A percentile compares a stretch with the other conserved stretches of the same genome.
Conservation (phyloP, 208 protist species). For the Acanthamoeba castellanii region DNA sequence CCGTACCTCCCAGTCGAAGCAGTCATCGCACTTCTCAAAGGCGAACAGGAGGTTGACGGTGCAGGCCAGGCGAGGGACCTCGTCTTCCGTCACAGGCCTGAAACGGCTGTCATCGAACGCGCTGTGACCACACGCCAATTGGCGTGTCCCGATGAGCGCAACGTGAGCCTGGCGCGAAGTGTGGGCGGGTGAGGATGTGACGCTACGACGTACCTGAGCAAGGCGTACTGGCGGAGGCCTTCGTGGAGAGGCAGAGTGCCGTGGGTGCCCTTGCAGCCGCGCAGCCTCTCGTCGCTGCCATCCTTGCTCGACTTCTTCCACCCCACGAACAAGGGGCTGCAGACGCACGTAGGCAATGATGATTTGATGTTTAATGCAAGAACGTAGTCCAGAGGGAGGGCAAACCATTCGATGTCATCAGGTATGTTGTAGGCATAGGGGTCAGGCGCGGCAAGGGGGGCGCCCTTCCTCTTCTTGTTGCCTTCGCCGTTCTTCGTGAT, state of each 20-base stretch:
- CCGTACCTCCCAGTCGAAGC: slow-evolving; percentile 56
- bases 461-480: neutral
- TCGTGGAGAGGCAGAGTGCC: slow-evolving; percentile 51
- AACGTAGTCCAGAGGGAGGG: neutral
- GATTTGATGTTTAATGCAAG: neutral
- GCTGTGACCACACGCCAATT: neutral
- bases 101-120: slow-evolving; percentile 53
- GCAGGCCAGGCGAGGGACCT: slow-evolving; percentile 48
- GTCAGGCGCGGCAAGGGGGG: neutral
- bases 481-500: neutral
- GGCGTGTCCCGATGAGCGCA: neutral
- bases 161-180: too few species aligned
- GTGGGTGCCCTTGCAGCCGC: slow-evolving; percentile 55
- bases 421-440: slow-evolving; percentile 27
- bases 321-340: slow-evolving; percentile 43
- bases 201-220: neutral
- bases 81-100: neutral
- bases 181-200: too few species aligned
- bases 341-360: neutral
- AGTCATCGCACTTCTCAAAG: slow-evolving; percentile 33
- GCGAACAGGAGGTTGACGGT: slow-evolving; percentile 55
- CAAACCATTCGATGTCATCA: slow-evolving; percentile 20
- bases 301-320: slow-evolving; percentile 60
- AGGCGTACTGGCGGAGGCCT: slow-evolving; percentile 23
- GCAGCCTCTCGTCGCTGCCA: slow-evolving; percentile 3